Evolutionary conservation across 192 early-diverging fungal species (phyloP).

Genomic region (Coemansia sp.): DNA sequence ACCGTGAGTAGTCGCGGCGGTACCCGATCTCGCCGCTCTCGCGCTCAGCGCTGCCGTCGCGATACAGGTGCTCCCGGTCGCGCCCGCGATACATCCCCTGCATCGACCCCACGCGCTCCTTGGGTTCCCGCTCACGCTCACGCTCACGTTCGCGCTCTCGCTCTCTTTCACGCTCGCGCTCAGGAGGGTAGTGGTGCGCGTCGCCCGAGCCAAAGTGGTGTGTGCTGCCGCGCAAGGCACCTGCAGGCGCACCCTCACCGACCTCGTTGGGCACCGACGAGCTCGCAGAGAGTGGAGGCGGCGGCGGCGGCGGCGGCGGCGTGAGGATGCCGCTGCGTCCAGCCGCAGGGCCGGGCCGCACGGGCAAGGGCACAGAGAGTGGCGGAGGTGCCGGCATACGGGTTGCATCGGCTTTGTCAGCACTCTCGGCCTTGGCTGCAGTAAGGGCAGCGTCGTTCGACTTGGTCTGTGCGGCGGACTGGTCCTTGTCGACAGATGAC

Average conservation of each 20-base stretch:
- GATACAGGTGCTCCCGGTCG: constrained; percentile 4
- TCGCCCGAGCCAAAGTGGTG: background rate
- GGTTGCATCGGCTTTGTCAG: no score
- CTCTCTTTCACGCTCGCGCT: constrained; percentile 3
- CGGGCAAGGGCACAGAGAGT: background rate
- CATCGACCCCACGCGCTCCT: no score
- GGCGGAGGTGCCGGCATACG: constrained; percentile 11
- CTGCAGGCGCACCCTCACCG: no score
- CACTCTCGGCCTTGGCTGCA: background rate
- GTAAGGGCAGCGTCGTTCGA: background rate
- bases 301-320: constrained; percentile 13
- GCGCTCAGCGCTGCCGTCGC: constrained; percentile 16
- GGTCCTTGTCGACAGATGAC: no score
- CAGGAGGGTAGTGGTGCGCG: background rate
- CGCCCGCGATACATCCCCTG: constrained; percentile 11
- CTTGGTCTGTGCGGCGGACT: no score
- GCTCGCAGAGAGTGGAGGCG: no score
- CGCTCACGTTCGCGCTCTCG: background rate
- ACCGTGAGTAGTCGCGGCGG: constrained; percentile 21
- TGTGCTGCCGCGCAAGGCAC: background rate
- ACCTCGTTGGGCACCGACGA: no score
- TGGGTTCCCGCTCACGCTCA: constrained; percentile 13
- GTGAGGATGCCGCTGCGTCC: background rate
- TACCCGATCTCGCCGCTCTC: constrained; percentile 29
- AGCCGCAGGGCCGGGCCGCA: background rate